Evolutionary conservation across 2,329 filamentous ascomycete species (phyloP), one percentile per base, ranked within the genome.

Genomic region (Aspergillus intermedius): DNA sequence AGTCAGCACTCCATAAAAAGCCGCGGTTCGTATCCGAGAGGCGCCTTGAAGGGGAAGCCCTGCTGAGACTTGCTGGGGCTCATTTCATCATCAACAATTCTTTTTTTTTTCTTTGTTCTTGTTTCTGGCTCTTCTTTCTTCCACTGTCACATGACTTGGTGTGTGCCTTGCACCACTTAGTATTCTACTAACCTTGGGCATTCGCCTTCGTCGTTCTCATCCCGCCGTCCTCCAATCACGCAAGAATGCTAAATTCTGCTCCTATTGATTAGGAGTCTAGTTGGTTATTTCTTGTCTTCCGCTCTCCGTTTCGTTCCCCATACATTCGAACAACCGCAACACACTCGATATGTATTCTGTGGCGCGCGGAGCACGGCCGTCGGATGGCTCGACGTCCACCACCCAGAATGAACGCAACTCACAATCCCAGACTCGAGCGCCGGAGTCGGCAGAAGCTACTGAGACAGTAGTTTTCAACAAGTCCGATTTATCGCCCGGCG

Each of bases 401-500:
- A 49, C 53, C 41, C 51, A 48, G 39, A 53, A 58, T 21, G 57
- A 50, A 35, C 48, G 44, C 21, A 37, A 9, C 30, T 10, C 32
- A 13, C 45, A 30, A 40, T 40, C 19, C 9, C 37, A 25, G n/a
- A 25, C 48, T 21, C 45, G 54, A 5, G 44, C 54, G 4, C 41
- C 50, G 2, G 57, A 60, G 13, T 48, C 54, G 3, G 46, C 52
- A 12, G 65, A 65, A 19, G 59, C 61, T 21, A 51, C 52, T n/a
- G 64, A 66, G 43, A 60, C 64, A 1, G 57, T 68, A n/a, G 56
- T 66, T 15, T 46, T 66, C 35, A 63, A 64, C 46, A 58, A 59
- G 39, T 46, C 50, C 23, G 37, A 49, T 19, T 58, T 59, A 48
- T 37, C 55, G 21, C 46, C 55, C 25, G 44, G 34, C 32, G 47